Evolutionary conservation across 2,329 filamentous ascomycete species (phyloP), one percentile per base, ranked within the genome.

Genomic region (Orbilia quercus): DNA sequence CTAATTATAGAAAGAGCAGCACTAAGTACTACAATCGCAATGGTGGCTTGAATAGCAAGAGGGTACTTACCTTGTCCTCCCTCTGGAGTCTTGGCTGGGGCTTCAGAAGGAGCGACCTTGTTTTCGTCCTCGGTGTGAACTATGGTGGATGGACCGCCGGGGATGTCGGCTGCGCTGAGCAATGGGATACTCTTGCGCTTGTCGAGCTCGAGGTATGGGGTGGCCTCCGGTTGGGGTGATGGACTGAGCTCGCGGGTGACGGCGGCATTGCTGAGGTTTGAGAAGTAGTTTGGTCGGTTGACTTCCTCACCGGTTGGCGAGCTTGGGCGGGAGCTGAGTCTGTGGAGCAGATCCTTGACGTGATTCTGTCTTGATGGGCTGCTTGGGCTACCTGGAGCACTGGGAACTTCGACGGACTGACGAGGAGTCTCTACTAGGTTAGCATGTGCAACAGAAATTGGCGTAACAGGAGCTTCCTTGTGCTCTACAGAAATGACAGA

Each of bases 11-110:
- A 72, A 59, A 64, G 16, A 54, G 67, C 67, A 65, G 59, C 59
- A 72, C 62, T 72, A 64, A 72, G 42, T 44, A 72, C 67, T 59
- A 72, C 67, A 64, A 72, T 60, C 16, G 23, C 67, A 55, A 72
- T 55, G n/a, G 67, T 72, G 18, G 67, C 67, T 72, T 72, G 59
- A 44, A 64, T 25, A 40, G 42, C 45, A 28, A 72, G 44, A 42
- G 67, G 59, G 63, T 72, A 72, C 67, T 72, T 72, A 72, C 67
- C 67, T 59, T 53, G 44, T 53, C 65, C 47, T 55, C 58, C 58
- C 38, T 71, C 66, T 45, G 50, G 47, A 18, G 31, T 47, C 42
- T 47, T 44, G 16, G 44, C 23, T 2, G 34, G n/a, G 40, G 50
- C 38, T 40, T 20, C 50, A 50, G 66, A 63, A 63, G 58, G 53